phyloP scores from a whole-genome alignment of 2,329 filamentous ascomycete genomes.

The Fusarium pseudoanthophilum region DNA sequence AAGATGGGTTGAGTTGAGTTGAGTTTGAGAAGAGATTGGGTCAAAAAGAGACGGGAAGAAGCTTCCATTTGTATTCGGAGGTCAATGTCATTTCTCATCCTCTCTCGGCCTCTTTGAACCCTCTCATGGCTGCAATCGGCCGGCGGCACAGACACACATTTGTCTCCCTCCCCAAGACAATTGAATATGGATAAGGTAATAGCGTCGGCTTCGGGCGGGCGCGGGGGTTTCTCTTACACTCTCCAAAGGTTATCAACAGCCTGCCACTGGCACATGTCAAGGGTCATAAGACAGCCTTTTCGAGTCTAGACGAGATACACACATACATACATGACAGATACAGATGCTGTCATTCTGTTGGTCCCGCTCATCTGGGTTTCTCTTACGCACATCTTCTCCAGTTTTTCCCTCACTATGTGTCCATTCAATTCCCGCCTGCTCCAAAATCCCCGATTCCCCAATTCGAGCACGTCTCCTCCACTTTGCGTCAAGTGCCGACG shows the following conservation, averaged over 20 bases:
- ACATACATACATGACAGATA: neutral
- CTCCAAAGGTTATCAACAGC: neutral
- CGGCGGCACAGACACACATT: constrained; percentile 32
- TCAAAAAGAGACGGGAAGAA: constrained; percentile 3
- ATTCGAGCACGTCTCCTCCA: constrained; percentile 23
- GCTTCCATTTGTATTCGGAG: constrained; percentile 38
- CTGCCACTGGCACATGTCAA: neutral
- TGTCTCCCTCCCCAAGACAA: constrained; percentile 8
- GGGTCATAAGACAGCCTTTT: constrained; percentile 37
- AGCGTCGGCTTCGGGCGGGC: constrained; percentile 34
- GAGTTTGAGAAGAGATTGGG: neutral
- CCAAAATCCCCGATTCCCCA: constrained; percentile 35
- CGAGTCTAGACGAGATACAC: constrained; percentile 3
- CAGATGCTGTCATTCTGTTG: constrained; percentile 14
- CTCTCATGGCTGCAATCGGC: constrained; percentile 43
- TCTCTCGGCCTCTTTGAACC: constrained; percentile 23
- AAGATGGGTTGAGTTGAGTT: neutral
- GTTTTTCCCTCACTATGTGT: neutral
- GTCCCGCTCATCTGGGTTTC: constrained; percentile 35
- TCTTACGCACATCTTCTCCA: constrained; percentile 35
- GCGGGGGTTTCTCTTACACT: constrained; percentile 33
- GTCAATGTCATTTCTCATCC: constrained; percentile 24
- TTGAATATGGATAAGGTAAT: constrained; percentile 41
- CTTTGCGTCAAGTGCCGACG: constrained; percentile 33
- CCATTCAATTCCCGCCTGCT: constrained; percentile 17